These are phyloP conservation scores for Coniferiporia sulphurascens DNA, from an alignment of 1,284 basidiomycete genomes.

Conservation along the genomic window DNA sequence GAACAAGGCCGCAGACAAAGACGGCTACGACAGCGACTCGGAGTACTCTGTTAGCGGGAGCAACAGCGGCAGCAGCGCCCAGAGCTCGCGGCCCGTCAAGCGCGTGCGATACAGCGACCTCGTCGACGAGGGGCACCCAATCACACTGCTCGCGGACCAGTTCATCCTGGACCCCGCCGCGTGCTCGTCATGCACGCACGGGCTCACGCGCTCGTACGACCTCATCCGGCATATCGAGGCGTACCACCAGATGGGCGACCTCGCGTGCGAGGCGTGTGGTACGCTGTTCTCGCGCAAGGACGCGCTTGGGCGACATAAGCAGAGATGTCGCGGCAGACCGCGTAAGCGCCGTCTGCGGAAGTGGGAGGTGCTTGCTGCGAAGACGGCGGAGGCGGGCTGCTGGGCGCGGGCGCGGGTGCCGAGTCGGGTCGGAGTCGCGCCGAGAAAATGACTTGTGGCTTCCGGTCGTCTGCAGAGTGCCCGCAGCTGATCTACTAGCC, in stretches of 20 bases:
- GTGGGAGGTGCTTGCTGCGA: conserved; percentile 5
- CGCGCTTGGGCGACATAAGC: conserved; percentile 2
- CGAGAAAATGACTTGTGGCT: background rate
- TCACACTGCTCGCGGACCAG: background rate
- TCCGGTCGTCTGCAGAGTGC: background rate
- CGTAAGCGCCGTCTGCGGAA: conserved; percentile 2
- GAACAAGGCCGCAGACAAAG: too few relatives aligned
- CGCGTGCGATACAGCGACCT: background rate
- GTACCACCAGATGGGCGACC: background rate
- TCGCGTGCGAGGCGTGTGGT: background rate
- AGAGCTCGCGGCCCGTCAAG: background rate
- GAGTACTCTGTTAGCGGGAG: background rate
- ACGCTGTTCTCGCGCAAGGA: conserved; percentile 6
- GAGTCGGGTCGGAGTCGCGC: background rate
- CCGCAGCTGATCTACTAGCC: background rate
- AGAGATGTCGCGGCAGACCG: background rate
- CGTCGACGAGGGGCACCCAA: background rate
- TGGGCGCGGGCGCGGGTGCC: background rate
- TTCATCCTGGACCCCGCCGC: background rate
- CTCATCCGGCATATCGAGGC: background rate
- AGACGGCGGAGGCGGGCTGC: background rate
- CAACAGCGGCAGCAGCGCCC: background rate
- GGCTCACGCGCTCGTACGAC: conserved; percentile 3
- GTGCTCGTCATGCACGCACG: background rate
- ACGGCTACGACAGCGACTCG: background rate